phyloP scores from a whole-genome alignment of 257 asterid genomes.

The Petunia axillaris region DNA sequence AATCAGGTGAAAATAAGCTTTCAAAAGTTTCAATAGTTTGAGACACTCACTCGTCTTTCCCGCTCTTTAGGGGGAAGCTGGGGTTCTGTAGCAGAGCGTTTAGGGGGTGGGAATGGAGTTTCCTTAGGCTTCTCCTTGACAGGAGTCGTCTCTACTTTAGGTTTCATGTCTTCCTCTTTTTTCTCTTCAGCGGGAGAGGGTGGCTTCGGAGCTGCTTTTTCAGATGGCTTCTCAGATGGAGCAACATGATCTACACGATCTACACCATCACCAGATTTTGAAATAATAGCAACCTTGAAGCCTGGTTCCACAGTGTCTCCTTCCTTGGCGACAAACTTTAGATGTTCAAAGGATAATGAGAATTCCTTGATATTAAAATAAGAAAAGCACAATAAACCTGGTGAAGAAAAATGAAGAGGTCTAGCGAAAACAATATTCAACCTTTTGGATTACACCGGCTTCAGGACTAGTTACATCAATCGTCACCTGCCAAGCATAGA shows the following conservation, averaged over 20 bases:
- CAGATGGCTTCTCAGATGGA: conserved; percentile 80
- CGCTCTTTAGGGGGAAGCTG: conserved; percentile 97
- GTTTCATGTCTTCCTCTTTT: conserved; percentile 58
- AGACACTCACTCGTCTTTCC: conserved; percentile 79
- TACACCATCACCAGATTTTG: conserved; percentile 83
- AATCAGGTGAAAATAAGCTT: neutral
- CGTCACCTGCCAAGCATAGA: conserved; percentile 66
- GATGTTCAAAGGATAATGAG: conserved; percentile 19
- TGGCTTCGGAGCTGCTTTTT: conserved; percentile 55
- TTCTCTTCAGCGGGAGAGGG: conserved; percentile 54
- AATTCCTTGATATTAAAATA: conserved; percentile 28
- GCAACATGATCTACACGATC: conserved; percentile 79
- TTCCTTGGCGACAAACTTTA: conserved; percentile 82
- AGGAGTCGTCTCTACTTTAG: conserved; percentile 60
- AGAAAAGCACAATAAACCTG: neutral
- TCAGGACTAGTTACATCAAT: conserved; percentile 98
- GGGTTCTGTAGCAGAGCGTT: conserved; percentile 77
- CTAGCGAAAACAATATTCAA: conserved; percentile 26
- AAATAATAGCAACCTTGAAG: conserved; percentile 82
- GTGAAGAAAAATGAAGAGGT: neutral
- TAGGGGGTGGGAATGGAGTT: conserved; percentile 61
- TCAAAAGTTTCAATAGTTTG: neutral
- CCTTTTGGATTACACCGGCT: conserved; percentile 98
- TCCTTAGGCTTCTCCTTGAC: conserved; percentile 45
- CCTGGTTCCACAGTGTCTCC: conserved; percentile 99